Evolutionary conservation across 2,329 filamentous ascomycete species (phyloP).

Genomic region (Aspergillus jensenii): DNA sequence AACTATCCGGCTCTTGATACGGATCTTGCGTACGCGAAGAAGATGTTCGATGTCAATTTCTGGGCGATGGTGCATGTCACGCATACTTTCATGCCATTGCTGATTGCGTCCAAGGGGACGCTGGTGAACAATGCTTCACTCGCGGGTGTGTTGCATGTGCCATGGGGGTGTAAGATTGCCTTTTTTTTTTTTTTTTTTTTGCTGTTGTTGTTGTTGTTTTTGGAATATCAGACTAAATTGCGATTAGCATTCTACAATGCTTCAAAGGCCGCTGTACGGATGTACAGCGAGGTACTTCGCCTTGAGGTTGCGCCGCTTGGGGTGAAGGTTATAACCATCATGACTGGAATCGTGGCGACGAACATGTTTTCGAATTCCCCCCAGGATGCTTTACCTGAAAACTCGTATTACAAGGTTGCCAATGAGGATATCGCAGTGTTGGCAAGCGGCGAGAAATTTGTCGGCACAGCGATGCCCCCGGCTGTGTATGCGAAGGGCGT

Average conservation of each 20-base stretch:
- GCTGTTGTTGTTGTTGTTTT: no score
- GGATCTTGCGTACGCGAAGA: slow-evolving; percentile 33
- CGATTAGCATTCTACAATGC: slow-evolving; percentile 16
- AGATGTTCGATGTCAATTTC: slow-evolving; percentile 45
- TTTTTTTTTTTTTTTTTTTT: no score
- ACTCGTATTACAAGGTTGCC: slow-evolving; percentile 20
- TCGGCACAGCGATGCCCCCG: slow-evolving; percentile 1
- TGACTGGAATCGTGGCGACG: slow-evolving; percentile 20
- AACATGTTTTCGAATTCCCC: slow-evolving; percentile 16
- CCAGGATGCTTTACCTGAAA: slow-evolving; percentile 11
- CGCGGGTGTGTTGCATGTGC: slow-evolving; percentile 16
- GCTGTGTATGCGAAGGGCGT: slow-evolving; percentile 20
- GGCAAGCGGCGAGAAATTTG: background rate
- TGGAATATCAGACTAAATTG: no score
- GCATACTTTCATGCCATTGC: slow-evolving; percentile 37
- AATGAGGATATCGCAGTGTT: slow-evolving; percentile 8
- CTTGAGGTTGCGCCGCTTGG: slow-evolving; percentile 26
- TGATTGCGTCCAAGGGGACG: slow-evolving; percentile 25
- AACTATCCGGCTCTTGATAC: slow-evolving; percentile 39
- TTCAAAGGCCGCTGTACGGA: slow-evolving; percentile 26
- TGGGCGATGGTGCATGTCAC: slow-evolving; percentile 38
- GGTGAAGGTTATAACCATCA: slow-evolving; percentile 22
- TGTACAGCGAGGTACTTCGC: slow-evolving; percentile 22
- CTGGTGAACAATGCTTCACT: slow-evolving; percentile 29
- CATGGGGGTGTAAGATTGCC: background rate